Base-by-base conservation (phyloP, 2,329 filamentous ascomycete species). In the Nemania serpens region DNA sequence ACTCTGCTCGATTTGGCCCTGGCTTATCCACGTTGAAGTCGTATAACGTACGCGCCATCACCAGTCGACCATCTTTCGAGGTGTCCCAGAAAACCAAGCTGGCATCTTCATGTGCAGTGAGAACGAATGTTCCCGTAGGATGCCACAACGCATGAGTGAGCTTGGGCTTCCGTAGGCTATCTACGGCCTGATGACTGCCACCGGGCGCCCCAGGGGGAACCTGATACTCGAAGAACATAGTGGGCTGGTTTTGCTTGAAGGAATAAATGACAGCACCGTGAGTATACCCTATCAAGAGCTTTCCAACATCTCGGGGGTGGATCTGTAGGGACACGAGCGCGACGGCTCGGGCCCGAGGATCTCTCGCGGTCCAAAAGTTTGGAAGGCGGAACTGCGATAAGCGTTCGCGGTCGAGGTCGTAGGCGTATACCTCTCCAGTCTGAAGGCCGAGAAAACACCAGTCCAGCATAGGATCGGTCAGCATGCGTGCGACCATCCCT, bases 31-130 rank as follows among this genome's bases (percentile, higher is more conserved):
- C 80, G 68, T 91, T 85, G 3, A 84, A 85, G 58, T 91, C 86
- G 57, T 88, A 85, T 34, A 97, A 76, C 0, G 91, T 97, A 68
- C 95, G 83, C 3, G 94, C 93, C 81, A 92, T 87, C 6, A 99
- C 78, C 39, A 96, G 79, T 58, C 91, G 87, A 7, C 91, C 92
- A 71, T 98, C 94, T 70, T 93, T 96, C 0, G 54, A 55, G 10
- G 90, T 81, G 74, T 99, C 95, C 93, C 94, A 99, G 68, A 98
- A 90, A 0, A 96, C 94, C 48, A 99, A 79, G 68, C 91, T 97
- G 36, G 90, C 89, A 73, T 99, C 95, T 58, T 97, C 93, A 71
- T 97, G 91, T 1, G 88, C 91, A 0, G 92, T 96, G 66, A 95
- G 74, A 39, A 97, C 79, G 70, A 97, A 97, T 0, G 91, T 96